Evolutionary conservation across 495 filamentous ascomycete genomes (phyloP), one percentile per base, ranked within the genome.

Genomic region (Aspergillus panamensis): DNA sequence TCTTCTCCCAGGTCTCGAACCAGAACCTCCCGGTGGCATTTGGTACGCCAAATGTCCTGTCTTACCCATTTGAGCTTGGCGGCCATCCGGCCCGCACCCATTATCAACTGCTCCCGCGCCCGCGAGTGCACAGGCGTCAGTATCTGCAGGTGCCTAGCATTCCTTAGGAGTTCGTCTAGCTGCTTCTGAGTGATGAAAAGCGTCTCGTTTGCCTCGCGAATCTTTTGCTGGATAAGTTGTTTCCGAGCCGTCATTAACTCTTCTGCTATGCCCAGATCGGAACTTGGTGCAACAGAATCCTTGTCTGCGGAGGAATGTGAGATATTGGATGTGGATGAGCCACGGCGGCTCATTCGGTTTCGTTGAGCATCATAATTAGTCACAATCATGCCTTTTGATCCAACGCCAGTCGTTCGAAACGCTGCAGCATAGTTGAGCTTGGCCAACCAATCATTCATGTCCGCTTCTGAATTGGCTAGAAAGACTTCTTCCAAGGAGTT

Each of bases 371-470:
- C 93, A 66, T 93, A 92, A 57, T 87, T 86, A 2, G 87, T 87
- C 14, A 89, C 90, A 51, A 96, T 84, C 50, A 96, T 86, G 7
- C 91, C 91, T 58, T 92, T 82, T 77, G 94, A 92, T 17, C 91
- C 83, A 12, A 97, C 91, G n/a, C 92, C 91, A 19, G 92, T 89
- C 1, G 91, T 92, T 55, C 90, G 82, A 74, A 97, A 97, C 1
- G 94, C 89, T 8, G 94, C 90, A 31, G 93, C 92, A 70, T 97
- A 97, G 66, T 99, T 99, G 39, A 99, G 80, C 63, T 96, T 96
- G 6, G 88, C 90, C 21, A 99, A 75, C 94, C 94, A 99, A 65
- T 99, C 94, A 66, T 97, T 95, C 84, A 96, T 90, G 51, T 97
- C 95, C 3, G 77, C 73, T 59, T 97, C 95, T 30, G 81, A 88